phyloP scores from a whole-genome alignment of 2,329 filamentous ascomycete genomes.

The Microdochium bolleyi region DNA sequence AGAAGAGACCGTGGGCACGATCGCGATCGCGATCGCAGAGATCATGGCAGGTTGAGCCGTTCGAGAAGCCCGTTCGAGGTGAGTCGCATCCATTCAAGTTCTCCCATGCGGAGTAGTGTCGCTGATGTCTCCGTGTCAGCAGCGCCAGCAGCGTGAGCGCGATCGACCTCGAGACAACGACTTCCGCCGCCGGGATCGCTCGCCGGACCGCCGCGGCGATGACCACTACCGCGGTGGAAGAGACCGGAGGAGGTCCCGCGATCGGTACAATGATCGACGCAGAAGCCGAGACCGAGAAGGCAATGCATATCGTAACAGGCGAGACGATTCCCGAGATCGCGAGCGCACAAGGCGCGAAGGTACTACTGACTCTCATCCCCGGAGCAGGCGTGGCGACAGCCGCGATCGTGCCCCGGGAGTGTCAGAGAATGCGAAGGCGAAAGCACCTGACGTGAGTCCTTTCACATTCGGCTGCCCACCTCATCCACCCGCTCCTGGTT shows the following conservation, averaged over 20 bases:
- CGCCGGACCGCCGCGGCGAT: conserved; percentile 59
- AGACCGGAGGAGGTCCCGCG: conserved; percentile 59
- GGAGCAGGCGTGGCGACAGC: conserved; percentile 59
- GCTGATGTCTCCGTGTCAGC: conserved; percentile 13
- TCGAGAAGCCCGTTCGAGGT: conserved; percentile 57
- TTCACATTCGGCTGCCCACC: neutral
- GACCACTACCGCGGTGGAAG: conserved; percentile 44
- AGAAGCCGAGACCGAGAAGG: conserved; percentile 54
- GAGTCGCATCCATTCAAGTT: conserved; percentile 23
- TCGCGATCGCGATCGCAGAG: conserved; percentile 38
- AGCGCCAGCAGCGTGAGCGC: conserved; percentile 52
- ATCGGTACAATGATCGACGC: conserved; percentile 43
- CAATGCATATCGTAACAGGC: conserved; percentile 47
- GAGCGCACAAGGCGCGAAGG: conserved; percentile 56
- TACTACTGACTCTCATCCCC: conserved; percentile 62
- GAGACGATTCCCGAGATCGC: conserved; percentile 67
- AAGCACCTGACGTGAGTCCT: conserved; percentile 48
- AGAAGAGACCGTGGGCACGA: conserved; percentile 46
- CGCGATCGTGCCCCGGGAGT: conserved; percentile 42
- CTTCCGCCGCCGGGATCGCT: conserved; percentile 63
- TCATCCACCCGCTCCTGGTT: conserved; percentile 12
- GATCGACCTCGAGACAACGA: conserved; percentile 44
- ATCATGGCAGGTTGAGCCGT: conserved; percentile 47
- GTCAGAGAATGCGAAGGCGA: conserved; percentile 38
- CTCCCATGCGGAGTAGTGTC: neutral